Evolutionary conservation across 2,329 filamentous ascomycete genomes (phyloP), one percentile per base, ranked within the genome.

Genomic region (Tympanopsis confertula): DNA sequence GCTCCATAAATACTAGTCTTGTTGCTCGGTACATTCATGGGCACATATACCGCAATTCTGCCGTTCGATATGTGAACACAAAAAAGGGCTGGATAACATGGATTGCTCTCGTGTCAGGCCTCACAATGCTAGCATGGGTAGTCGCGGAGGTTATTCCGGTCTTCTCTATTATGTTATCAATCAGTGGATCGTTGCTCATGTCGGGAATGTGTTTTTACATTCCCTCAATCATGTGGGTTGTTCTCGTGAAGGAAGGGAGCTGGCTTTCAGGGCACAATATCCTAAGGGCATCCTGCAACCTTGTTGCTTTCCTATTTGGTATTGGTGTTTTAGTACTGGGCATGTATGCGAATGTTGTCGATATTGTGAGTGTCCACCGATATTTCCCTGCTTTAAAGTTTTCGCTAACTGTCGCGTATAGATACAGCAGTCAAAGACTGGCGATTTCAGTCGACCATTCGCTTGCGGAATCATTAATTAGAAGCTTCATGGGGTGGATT

Each of bases 1-100:
- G 74, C 29, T 71, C 77, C 4, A 72, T 80, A 42, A 71, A 76
- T 47, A 69, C 66, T 12, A 66, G 70, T 28, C 67, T 79, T 14
- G 69, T 68, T 3, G 43, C 40, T 10, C 44, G 45, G 12, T 49
- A 49, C 19, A 46, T 51, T 13, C 46, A 52, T 35, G 45, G 44
- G 7, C 47, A 47, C 13, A 40, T 50, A 13, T 50, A 46, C 43
- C 46, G 47, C 33, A 22, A 45, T 35, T 42, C 42, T 13, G 42
- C 43, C 15, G 38, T 29, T 12, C 41, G 45, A 12, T 49, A 44
- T 35, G 41, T 49, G 38, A 45, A 47, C 38, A 50, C 47, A 12
- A 45, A 39, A 28, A 42, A 41, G 28, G 49, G 49, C 1, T 51
- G 49, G 49, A 43, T 47, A 19, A 42, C 39, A 5, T 78, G 73